Conservation (phyloP, 768 basidiomycete genomes). For the Sistotremastrum suecicum region DNA sequence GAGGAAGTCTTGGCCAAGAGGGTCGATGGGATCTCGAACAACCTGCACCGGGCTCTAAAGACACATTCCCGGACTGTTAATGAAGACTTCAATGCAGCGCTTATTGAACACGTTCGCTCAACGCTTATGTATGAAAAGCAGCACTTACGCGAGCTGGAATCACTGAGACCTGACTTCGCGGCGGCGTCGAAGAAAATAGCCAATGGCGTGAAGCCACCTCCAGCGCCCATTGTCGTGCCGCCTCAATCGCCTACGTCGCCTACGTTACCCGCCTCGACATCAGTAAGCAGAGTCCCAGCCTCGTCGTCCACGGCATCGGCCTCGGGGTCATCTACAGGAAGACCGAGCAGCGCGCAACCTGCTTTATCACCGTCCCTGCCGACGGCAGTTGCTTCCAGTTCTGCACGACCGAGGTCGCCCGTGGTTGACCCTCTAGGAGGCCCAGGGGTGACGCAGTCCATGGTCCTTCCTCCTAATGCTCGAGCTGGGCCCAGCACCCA, state of each 20-base stretch:
- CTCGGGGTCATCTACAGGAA: neutral
- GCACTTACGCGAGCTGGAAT: slow-evolving; percentile 74
- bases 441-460: slow-evolving; percentile 2
- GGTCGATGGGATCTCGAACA: slow-evolving; percentile 88
- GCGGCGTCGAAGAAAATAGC: slow-evolving; percentile 49
- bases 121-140: slow-evolving; percentile 88
- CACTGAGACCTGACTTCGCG: slow-evolving; percentile 61
- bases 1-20: slow-evolving; percentile 74
- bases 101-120: slow-evolving; percentile 88
- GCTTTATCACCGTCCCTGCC: no score
- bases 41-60: slow-evolving; percentile 76
- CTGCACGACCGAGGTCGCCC: neutral
- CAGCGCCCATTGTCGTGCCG: slow-evolving; percentile 46
- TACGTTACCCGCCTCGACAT: neutral
- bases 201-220: slow-evolving; percentile 25
- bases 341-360: neutral
- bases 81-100: slow-evolving; percentile 78
- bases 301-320: neutral
- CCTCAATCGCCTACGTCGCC: slow-evolving; percentile 15
- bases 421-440: slow-evolving; percentile 8
- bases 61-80: slow-evolving; percentile 79
- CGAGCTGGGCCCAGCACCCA: slow-evolving; percentile 5
- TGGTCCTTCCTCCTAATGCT: slow-evolving; percentile 6
- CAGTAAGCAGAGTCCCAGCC: neutral
- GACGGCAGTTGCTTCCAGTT: neutral